These are phyloP conservation scores for Chalciporus pseudorubinellus DNA, from an alignment of 768 basidiomycete genomes.

Conservation along the genomic window DNA sequence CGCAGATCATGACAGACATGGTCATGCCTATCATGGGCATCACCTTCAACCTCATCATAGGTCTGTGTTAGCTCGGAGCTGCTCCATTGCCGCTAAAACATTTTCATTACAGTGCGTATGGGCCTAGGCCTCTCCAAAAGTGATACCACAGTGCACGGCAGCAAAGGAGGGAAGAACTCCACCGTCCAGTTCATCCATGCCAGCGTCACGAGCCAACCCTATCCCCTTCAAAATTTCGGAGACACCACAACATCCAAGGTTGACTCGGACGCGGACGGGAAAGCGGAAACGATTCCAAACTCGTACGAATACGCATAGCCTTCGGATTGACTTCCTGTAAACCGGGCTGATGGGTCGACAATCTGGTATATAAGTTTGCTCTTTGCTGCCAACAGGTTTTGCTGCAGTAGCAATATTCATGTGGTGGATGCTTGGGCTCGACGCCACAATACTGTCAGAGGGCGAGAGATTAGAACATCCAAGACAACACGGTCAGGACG, in stretches of 20 bases:
- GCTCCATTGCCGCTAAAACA: neutral
- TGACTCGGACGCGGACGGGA: no score
- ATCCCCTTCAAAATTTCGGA: neutral
- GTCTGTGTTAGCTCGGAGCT: neutral
- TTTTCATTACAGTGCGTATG: neutral
- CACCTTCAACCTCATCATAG: slow-evolving; percentile 8
- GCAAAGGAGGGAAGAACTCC: neutral
- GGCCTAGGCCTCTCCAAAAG: neutral
- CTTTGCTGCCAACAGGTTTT: no score
- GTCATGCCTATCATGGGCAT: slow-evolving; percentile 10
- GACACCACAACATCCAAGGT: neutral
- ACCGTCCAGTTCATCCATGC: neutral
- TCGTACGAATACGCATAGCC: neutral
- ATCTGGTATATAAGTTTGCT: no score
- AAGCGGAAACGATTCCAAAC: neutral
- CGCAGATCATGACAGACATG: slow-evolving; percentile 7
- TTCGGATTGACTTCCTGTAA: neutral
- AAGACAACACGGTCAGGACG: no score
- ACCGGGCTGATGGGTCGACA: no score
- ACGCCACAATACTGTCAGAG: no score
- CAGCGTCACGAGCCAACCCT: neutral
- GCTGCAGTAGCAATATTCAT: no score
- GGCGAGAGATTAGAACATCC: no score
- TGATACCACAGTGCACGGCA: neutral
- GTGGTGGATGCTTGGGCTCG: no score